Conservation (phyloP, 768 basidiomycete species). For the Imleria badia region DNA sequence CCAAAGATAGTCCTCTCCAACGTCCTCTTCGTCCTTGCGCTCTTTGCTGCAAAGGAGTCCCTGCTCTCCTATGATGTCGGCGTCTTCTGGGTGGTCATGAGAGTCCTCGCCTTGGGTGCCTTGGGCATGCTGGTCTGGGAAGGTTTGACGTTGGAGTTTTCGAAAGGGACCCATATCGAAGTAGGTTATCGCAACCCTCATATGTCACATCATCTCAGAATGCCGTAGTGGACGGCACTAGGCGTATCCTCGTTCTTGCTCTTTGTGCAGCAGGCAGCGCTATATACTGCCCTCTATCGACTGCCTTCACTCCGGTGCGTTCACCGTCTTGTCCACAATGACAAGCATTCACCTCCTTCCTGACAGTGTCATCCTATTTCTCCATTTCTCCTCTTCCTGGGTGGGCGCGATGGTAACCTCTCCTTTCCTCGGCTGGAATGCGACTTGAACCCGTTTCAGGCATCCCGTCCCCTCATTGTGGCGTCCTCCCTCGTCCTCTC, state of each 20-base stretch:
- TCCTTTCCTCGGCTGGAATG: conserved; percentile 41
- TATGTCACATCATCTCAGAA: conserved; percentile 10
- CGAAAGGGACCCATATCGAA: conserved; percentile 57
- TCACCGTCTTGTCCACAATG: not conserved
- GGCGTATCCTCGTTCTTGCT: conserved; percentile 65
- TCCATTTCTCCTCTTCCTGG: conserved; percentile 71
- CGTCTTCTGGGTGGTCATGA: conserved; percentile 74
- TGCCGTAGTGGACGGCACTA: conserved; percentile 64
- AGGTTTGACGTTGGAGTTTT: conserved; percentile 49
- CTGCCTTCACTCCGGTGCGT: conserved; percentile 66
- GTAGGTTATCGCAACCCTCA: conserved; percentile 37
- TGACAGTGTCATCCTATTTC: conserved; percentile 63
- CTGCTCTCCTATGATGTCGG: conserved; percentile 65
- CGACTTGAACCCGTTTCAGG: conserved; percentile 33
- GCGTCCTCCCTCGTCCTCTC: conserved; percentile 51
- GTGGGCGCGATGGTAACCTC: conserved; percentile 51
- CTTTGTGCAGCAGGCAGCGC: conserved; percentile 65
- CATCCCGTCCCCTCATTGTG: conserved; percentile 49
- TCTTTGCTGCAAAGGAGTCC: conserved; percentile 66
- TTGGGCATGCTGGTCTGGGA: conserved; percentile 64
- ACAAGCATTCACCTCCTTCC: not conserved
- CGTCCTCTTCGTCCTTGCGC: conserved; percentile 58
- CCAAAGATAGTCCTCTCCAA: conserved; percentile 61
- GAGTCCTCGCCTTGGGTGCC: conserved; percentile 72
- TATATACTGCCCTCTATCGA: conserved; percentile 68